A percentile compares a stretch with the other conserved stretches of the same genome.
Evolutionary conservation across 78 protist species (phyloP).

Genomic region (Chrysochromulina parva): DNA sequence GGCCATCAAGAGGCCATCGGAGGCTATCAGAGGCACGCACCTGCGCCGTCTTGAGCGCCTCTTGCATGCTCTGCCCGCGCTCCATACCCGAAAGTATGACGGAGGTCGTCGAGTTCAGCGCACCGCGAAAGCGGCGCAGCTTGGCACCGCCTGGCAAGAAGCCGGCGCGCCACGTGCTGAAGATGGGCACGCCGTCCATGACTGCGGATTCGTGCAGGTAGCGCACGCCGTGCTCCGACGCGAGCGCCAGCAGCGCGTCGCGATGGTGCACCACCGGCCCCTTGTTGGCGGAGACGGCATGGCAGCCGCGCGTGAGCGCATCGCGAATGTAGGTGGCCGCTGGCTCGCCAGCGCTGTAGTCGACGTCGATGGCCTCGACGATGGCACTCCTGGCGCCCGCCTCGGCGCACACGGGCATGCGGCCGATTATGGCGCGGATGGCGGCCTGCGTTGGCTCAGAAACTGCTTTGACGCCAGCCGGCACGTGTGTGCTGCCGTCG

Average conservation of each 20-base stretch:
- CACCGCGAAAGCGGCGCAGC: neutral
- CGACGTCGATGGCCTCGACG: neutral
- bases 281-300: slow-evolving; percentile 31
- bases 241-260: neutral
- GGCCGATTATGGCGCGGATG: too few relatives aligned
- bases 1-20: too few relatives aligned
- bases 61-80: neutral
- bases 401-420: too few relatives aligned
- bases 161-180: neutral
- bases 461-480: too few relatives aligned
- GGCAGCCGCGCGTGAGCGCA: neutral
- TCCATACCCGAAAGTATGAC: slow-evolving; percentile 7
- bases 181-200: slow-evolving; percentile 40
- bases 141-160: neutral
- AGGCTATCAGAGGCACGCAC: too few relatives aligned
- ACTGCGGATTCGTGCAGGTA: slow-evolving; percentile 21
- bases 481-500: too few relatives aligned
- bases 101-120: slow-evolving; percentile 4
- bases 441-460: too few relatives aligned
- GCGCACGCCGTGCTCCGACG: neutral
- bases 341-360: slow-evolving; percentile 30
- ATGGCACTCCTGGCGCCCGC: neutral
- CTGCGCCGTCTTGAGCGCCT: neutral
- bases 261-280: slow-evolving; percentile 33
- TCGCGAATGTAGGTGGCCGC: neutral